phyloP scores from a whole-genome alignment of 345 rosid genomes.

The Draba incana region DNA sequence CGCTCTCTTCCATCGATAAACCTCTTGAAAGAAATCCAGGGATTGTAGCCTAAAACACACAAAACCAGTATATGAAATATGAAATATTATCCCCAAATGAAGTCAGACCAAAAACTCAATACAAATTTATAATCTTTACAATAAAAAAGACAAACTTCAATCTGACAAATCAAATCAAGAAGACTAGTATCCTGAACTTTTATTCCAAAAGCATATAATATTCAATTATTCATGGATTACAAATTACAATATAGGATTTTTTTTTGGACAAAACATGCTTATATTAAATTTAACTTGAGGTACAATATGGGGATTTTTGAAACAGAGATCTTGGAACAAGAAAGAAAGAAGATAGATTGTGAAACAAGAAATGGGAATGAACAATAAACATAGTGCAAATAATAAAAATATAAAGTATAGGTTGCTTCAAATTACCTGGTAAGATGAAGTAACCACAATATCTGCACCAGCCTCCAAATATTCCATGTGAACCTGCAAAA shows the following conservation, averaged over 20 bases:
- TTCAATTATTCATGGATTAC: too few relatives aligned
- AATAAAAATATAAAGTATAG: too few relatives aligned
- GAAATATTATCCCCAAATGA: not conserved
- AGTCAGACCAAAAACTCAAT: too few relatives aligned
- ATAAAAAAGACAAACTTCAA: not conserved
- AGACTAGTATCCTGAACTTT: conserved; percentile 19
- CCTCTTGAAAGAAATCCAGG: conserved; percentile 87
- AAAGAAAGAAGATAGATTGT: conserved; percentile 12
- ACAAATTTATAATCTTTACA: not conserved
- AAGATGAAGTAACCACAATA: conserved; percentile 83
- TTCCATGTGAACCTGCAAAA: conserved; percentile 78
- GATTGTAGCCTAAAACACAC: conserved; percentile 64
- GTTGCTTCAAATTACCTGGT: conserved; percentile 60
- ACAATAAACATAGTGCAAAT: not conserved
- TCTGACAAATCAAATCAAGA: not conserved
- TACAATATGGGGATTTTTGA: not conserved
- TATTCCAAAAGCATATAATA: not conserved
- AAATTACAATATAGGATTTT: too few relatives aligned
- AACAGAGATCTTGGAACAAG: not conserved
- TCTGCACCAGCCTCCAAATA: conserved; percentile 96
- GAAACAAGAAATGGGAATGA: conserved; percentile 25
- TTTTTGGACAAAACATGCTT: too few relatives aligned
- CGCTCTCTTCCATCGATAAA: conserved; percentile 69
- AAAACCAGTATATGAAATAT: not conserved
- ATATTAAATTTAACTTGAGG: too few relatives aligned